Base-by-base conservation (phyloP, 2,329 filamentous ascomycete species). In the Fusarium fracticaudum region DNA sequence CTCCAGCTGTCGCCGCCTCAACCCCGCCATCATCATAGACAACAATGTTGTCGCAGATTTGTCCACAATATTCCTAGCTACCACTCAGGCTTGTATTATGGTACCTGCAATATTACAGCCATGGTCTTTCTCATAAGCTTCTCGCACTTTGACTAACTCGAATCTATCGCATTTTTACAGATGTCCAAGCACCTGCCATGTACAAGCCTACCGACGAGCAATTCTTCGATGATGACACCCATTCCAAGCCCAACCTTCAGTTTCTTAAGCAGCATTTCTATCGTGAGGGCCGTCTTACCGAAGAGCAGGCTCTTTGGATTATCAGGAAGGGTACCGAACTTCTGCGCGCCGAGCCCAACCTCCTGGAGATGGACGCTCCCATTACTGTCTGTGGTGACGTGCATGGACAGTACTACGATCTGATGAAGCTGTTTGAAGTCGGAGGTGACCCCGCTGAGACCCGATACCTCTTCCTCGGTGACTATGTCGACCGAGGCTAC, bases 351-450 rank as follows among this genome's bases (percentile, higher is more conserved):
- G 96, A 99, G 86, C 96, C 96, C 75, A 99, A 98, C 84, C 87
- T 99, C 75, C 89, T 99, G 77, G 96, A 99, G 87, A 99, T 99
- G 96, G 96, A 99, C 84, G 96, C 96, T 45, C 96, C 96, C 71
- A 99, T 99, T 81, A 99, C 96, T 15, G 96, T 99, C 58, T 99
- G 96, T 80, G 96, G 96, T 81, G 96, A 99, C 81, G 95, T 99
- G 62, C 96, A 99, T 84, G 96, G 96, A 77, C 96, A 99, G 86
- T 99, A 98, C 86, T 99, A 98, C 84, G 96, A 99, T 84, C 86
- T 99, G 81, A 99, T 99, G 96, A 99, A 99, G 88, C 89, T 99
- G 40, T 99, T 99, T 80, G 96, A 99, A 84, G 96, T 99, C 59
- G 96, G 96, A 76, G 96, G 96, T 74, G 96, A 99, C 83, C 96